phyloP scores from a whole-genome alignment of 129 eudicot species.

The Saussurea involucrata region DNA sequence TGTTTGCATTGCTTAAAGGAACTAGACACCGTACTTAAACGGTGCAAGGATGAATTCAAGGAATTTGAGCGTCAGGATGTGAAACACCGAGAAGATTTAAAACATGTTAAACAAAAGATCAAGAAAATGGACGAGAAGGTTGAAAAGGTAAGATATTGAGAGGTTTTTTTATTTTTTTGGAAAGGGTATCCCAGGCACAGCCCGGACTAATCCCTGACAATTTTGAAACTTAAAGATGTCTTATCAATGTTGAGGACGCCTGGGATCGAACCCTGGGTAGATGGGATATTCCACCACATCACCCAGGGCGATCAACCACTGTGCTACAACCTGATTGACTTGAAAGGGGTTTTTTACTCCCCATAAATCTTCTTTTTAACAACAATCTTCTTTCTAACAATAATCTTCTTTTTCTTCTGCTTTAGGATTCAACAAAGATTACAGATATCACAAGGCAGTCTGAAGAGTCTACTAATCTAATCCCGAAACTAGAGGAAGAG shows the following conservation, averaged over 20 bases:
- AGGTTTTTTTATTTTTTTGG: too few species aligned
- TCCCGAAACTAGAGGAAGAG: conserved; percentile 76
- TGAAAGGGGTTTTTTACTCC: too few species aligned
- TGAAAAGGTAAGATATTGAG: conserved; percentile 80
- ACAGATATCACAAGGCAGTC: conserved; percentile 57
- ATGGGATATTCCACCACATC: too few species aligned
- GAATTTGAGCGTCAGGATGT: conserved; percentile 92
- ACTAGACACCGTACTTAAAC: conserved; percentile 51
- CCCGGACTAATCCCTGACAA: too few species aligned
- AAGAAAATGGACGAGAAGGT: conserved; percentile 79
- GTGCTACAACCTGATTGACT: too few species aligned
- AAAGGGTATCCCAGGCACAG: too few species aligned
- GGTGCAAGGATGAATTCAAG: conserved; percentile 76
- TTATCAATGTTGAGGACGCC: too few species aligned
- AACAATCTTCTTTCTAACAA: too few species aligned
- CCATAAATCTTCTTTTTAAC: too few species aligned
- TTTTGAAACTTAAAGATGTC: too few species aligned
- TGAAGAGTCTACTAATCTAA: conserved; percentile 58
- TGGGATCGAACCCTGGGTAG: too few species aligned
- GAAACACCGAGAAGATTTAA: conserved; percentile 78
- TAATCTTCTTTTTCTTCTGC: conserved; percentile 10
- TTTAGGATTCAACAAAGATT: conserved; percentile 71
- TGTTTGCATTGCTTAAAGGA: conserved; percentile 47
- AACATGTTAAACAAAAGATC: conserved; percentile 79
- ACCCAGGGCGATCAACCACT: too few species aligned